Evolutionary conservation across 2,329 filamentous ascomycete species (phyloP), one percentile per base, ranked within the genome.

Genomic region (Neofusicoccum cordaticola): DNA sequence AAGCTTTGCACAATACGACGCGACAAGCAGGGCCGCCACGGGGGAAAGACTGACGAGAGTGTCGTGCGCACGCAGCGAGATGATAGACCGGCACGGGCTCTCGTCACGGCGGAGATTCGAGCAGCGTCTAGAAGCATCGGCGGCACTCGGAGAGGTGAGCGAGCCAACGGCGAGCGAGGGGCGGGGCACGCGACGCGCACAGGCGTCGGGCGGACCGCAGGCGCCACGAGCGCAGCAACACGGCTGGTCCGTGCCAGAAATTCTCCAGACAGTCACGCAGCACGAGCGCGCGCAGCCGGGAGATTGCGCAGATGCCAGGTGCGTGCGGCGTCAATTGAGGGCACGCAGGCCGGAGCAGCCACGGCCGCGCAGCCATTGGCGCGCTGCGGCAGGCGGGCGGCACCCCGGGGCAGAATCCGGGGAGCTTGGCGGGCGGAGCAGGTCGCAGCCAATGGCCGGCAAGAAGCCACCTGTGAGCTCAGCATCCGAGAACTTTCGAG

Each of bases 61-160:
- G 27, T 31, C 0, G 27, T 31, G 27, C 27, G 27, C 27, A 31
- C 27, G 27, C 27, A 31, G 6, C 27, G 6, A 31, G 27, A 31
- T 7, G 27, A 31, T 5, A 31, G 3, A 7, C 27, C 1, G 1
- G 27, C 27, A 31, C 27, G 27, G 27, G 27, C 27, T 31, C 27
- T 31, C 27, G 4, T 47, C 11, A 31, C 34, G 22, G 13, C 22
- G 3, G 47, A 35, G 31, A 83, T 81, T 0, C 85, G 83, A 0
- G 88, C 72, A 0, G 85, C 88, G 1, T 85, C 80, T 2, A 73
- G 67, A 13, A 78, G 76, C 0, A 76, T 68, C 1, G 75, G 74
- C 34, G 34, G 51, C 17, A 45, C 17, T 45, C 37, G 37, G 47
- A 75, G 69, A 17, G 77, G 74, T 13, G 15, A 27, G 45, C 15